Conservation (phyloP, 495 filamentous ascomycete genomes). For the Friedmanniomyces endolithicus region DNA sequence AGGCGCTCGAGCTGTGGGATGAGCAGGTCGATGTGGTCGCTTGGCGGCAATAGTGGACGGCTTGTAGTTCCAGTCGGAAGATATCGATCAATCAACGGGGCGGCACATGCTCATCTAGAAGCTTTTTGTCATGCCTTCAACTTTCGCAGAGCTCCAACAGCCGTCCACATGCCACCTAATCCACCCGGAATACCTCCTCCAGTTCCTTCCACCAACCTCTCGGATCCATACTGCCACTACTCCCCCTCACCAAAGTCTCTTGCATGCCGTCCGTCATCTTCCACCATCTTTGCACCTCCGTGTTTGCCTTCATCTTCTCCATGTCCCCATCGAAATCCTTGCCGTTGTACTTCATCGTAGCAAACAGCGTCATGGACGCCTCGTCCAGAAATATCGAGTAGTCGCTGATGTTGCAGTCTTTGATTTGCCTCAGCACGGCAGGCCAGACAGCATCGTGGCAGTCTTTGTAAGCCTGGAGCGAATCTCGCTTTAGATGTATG, state of each 20-base stretch:
- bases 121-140: no score
- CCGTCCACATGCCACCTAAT: not conserved
- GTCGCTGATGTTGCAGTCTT: slow-evolving; percentile 58
- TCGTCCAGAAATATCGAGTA: slow-evolving; percentile 64
- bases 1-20: slow-evolving; percentile 17
- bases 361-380: slow-evolving; percentile 50
- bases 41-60: slow-evolving; percentile 14
- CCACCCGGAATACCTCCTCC: slow-evolving; percentile 50
- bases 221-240: slow-evolving; percentile 48
- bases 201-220: slow-evolving; percentile 60
- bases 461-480: slow-evolving; percentile 53
- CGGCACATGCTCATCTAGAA: no score
- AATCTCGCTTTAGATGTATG: slow-evolving; percentile 55
- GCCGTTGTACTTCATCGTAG: slow-evolving; percentile 62
- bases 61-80: not conserved
- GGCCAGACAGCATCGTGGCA: slow-evolving; percentile 63
- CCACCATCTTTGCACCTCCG: slow-evolving; percentile 68
- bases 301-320: slow-evolving; percentile 54
- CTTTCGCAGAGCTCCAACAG: not conserved
- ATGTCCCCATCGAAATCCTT: slow-evolving; percentile 58
- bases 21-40: slow-evolving; percentile 17
- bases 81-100: no score
- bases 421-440: slow-evolving; percentile 58
- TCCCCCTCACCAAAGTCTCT: slow-evolving; percentile 47
- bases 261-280: slow-evolving; percentile 63